A percentile compares a stretch with the other conserved stretches of the same genome.
Conservation (phyloP, 1,284 basidiomycete genomes). For the Inonotus obliquus region DNA sequence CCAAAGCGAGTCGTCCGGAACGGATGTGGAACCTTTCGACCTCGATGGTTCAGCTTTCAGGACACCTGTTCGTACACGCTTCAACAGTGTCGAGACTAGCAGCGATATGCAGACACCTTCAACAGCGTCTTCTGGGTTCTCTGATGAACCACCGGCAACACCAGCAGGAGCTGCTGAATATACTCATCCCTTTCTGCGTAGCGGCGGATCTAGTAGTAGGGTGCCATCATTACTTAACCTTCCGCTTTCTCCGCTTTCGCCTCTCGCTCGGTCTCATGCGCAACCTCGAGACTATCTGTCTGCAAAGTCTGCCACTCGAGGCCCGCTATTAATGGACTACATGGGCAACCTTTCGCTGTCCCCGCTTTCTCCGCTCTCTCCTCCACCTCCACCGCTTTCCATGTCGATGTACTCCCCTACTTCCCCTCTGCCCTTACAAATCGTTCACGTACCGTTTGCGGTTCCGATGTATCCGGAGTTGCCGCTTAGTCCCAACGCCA, state of each 20-base stretch:
- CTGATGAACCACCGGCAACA: constrained; percentile 5
- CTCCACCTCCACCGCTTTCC: background rate
- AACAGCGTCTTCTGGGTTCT: background rate
- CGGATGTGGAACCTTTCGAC: background rate
- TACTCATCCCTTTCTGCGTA: background rate
- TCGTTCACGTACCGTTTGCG: constrained; percentile 14
- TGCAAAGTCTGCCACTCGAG: background rate
- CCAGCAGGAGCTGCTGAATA: background rate
- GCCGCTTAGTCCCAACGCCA: background rate
- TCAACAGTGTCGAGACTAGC: background rate
- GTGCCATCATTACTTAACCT: background rate
- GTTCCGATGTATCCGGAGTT: constrained; percentile 8
- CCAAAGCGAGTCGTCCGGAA: background rate
- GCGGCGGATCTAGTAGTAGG: background rate
- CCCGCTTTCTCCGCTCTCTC: background rate
- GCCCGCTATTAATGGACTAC: background rate
- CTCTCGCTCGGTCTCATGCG: background rate
- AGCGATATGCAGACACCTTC: constrained; percentile 4
- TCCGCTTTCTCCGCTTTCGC: constrained; percentile 1
- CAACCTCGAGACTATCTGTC: background rate
- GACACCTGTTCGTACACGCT: background rate
- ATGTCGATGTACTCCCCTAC: constrained; percentile 10
- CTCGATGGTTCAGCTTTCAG: background rate
- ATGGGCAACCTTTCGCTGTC: background rate
- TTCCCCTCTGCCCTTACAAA: constrained; percentile 2